Conservation (phyloP, 768 basidiomycete genomes). For the Crassisporium funariophilum region DNA sequence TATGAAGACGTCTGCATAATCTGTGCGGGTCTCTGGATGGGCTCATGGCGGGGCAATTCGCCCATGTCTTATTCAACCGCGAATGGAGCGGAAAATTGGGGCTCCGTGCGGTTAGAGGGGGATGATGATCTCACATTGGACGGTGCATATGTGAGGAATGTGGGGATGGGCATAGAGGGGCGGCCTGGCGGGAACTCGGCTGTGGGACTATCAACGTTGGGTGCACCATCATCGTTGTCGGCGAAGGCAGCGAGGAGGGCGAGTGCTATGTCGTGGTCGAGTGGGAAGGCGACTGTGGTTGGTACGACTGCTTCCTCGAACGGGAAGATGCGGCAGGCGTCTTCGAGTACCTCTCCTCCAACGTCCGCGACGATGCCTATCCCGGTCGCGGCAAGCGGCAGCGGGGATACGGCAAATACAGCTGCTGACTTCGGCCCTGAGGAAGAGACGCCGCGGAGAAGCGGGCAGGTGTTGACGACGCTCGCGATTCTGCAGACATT, state of each 20-base stretch:
- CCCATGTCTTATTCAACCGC: constrained; percentile 50
- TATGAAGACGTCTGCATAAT: constrained; percentile 86
- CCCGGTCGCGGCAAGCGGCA: neutral
- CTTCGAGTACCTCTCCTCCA: constrained; percentile 23
- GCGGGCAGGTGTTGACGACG: constrained; percentile 43
- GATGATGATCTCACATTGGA: constrained; percentile 58
- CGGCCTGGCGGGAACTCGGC: constrained; percentile 40
- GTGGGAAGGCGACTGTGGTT: constrained; percentile 37
- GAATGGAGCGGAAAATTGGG: constrained; percentile 55
- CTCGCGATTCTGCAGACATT: constrained; percentile 68
- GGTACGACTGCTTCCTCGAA: constrained; percentile 13
- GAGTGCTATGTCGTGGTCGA: constrained; percentile 55
- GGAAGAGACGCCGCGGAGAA: constrained; percentile 28
- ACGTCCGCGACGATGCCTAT: constrained; percentile 1
- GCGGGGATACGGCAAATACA: constrained; percentile 14
- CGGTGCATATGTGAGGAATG: constrained; percentile 45
- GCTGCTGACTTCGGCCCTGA: constrained; percentile 18
- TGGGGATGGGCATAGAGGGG: constrained; percentile 74
- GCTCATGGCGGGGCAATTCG: constrained; percentile 60
- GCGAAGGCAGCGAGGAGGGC: constrained; percentile 44
- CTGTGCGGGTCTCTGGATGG: constrained; percentile 83
- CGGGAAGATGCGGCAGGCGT: constrained; percentile 35
- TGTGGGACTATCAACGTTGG: constrained; percentile 18
- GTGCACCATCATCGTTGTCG: constrained; percentile 23
- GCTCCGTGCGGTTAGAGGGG: constrained; percentile 61